Evolutionary conservation across 2,329 filamentous ascomycete species (phyloP).

Genomic region (Chaetomium olivaceum): DNA sequence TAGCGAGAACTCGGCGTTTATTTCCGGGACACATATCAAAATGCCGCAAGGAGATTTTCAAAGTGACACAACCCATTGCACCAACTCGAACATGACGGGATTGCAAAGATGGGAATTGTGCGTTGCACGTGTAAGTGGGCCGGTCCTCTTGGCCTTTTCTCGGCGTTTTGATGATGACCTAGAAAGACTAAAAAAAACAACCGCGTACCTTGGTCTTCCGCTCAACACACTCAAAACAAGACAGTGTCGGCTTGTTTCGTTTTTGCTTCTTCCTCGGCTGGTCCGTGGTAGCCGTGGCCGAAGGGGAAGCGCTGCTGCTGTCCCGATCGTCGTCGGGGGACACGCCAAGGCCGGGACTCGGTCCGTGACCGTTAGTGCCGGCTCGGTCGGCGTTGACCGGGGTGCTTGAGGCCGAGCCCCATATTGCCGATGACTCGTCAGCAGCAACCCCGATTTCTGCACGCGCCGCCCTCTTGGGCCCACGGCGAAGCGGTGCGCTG

Average conservation of each 20-base stretch:
- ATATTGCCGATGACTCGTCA: constrained; percentile 11
- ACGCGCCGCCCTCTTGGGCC: constrained; percentile 11
- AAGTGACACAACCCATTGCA: background rate
- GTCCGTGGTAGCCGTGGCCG: constrained; percentile 32
- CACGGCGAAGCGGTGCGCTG: constrained; percentile 9
- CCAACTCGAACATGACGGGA: background rate
- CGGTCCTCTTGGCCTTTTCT: too few relatives aligned
- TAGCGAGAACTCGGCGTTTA: background rate
- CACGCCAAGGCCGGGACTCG: constrained; percentile 24
- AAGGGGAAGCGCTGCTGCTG: constrained; percentile 34
- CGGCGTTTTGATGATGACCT: background rate
- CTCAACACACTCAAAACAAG: constrained; percentile 78
- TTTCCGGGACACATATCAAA: background rate
- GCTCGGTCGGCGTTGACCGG: constrained; percentile 6
- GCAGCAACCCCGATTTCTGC: constrained; percentile 3
- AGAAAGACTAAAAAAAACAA: constrained; percentile 9
- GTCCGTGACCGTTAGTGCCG: constrained; percentile 11
- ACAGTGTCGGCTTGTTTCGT: constrained; percentile 79
- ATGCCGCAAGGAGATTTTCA: background rate
- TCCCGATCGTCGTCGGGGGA: constrained; percentile 28
- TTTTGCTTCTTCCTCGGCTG: constrained; percentile 72
- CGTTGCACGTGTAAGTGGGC: background rate
- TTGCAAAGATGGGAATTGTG: background rate
- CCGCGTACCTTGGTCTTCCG: constrained; percentile 72
- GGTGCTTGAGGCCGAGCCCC: background rate